Base-by-base conservation (phyloP, 106 monocot species). In the Hemerocallis citrina region DNA sequence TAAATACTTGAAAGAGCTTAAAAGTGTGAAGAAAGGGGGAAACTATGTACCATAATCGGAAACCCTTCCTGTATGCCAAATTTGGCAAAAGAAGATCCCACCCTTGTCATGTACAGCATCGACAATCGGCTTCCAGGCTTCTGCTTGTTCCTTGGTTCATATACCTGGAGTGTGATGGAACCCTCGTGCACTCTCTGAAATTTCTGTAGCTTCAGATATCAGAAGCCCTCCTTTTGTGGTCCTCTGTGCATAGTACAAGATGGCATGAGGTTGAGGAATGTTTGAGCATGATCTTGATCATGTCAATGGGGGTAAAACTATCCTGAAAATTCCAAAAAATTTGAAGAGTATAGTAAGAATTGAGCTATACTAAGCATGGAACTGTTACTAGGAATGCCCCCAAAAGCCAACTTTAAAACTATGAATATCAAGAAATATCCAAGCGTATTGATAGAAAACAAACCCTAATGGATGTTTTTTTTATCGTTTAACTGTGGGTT, bases 81-180 rank as follows among this genome's bases (percentile, higher is more conserved):
- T 23, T 37, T 83, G 88, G 43, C 88, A 88, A 41, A 88, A 80
- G 74, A 88, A 88, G 48, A 77, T 30, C 1, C 63, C 88, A 23
- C 76, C 88, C 60, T 80, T 80, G 2, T 52, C 72, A 67, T 83
- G 87, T 35, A 88, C 87, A 7, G 87, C 87, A 20, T 79, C 27
- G 16, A 88, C 88, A 30, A 88, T 74, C 0, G 88, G 83, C 43
- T 88, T 83, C 88, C 88, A 88, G 1, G 79, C 83, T 13, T 88
- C 79, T 32, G 83, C 71, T 23, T 88, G 83, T 55, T 80, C 88
- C 32, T 11, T 42, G 9, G 41, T 15, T 42, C 41, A 42, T 42
- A 42, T 11, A 42, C 15, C 15, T 17, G 17, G 17, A 14, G 17
- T 14, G 43, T 44, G n/a, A n/a, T 14, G 5, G 43, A 14, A 71